A percentile compares a stretch with the other conserved stretches of the same genome.
Conservation (phyloP, 2,329 filamentous ascomycete species). For the Orbilia brochopaga region DNA sequence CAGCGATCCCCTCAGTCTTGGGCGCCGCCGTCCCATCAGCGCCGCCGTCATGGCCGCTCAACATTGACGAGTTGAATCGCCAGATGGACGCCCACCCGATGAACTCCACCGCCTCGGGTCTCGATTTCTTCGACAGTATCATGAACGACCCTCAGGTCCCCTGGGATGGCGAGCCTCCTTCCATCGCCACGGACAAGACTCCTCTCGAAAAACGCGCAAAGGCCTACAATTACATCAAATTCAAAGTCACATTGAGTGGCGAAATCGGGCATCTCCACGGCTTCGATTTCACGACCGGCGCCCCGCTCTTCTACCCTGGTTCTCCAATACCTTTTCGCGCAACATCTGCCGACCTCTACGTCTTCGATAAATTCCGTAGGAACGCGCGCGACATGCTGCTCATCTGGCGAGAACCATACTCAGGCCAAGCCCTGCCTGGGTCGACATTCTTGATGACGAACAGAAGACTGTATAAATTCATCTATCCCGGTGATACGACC, state of each 20-base stretch:
- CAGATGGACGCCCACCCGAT: conserved; percentile 2
- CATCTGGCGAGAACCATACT: conserved; percentile 20
- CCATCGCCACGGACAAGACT: not conserved
- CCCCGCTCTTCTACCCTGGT: not conserved
- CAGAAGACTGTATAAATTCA: conserved; percentile 20
- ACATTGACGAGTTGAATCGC: not conserved
- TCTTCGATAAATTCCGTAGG: conserved; percentile 20
- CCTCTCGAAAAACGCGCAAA: conserved; percentile 23
- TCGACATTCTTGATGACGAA: conserved; percentile 25
- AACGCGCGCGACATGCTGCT: conserved; percentile 13
- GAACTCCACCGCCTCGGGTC: conserved; percentile 15
- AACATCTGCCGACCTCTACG: conserved; percentile 25
- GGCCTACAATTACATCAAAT: conserved; percentile 24
- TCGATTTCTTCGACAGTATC: conserved; percentile 3
- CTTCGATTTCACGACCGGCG: not conserved
- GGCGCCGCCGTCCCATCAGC: conserved; percentile 3
- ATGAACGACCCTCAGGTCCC: conserved; percentile 29
- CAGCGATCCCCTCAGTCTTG: conserved; percentile 1
- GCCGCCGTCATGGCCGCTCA: not conserved
- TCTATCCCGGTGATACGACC: conserved; percentile 9
- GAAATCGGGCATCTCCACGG: not conserved
- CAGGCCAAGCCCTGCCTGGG: conserved; percentile 14
- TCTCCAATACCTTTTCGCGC: not conserved
- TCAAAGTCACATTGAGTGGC: conserved; percentile 22
- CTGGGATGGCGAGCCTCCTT: not conserved